Conservation (phyloP, 164 flowering plant species). For the Berberis thunbergii region DNA sequence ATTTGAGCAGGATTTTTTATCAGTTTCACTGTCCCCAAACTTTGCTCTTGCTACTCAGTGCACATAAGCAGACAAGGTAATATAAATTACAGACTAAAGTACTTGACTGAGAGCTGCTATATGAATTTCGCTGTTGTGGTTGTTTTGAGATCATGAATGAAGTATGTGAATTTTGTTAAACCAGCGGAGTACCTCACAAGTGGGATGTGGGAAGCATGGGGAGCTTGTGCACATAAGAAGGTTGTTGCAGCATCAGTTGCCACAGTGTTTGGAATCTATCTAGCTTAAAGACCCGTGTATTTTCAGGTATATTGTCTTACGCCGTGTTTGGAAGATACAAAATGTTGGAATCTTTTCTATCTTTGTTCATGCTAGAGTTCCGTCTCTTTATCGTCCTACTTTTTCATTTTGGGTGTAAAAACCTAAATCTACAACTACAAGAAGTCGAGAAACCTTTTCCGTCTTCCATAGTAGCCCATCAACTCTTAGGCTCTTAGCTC, state of each 20-base stretch:
- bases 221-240: conserved; percentile 37
- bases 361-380: neutral
- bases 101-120: neutral
- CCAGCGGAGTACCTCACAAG: conserved; percentile 44
- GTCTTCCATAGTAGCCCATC: neutral
- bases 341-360: neutral
- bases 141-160: neutral
- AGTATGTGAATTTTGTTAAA: conserved; percentile 1
- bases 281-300: conserved; percentile 23
- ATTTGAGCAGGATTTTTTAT: conserved; percentile 61
- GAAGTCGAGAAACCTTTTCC: too few relatives aligned
- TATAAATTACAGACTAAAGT: neutral
- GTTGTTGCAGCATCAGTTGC: conserved; percentile 28
- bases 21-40: conserved; percentile 70
- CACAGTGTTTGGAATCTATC: conserved; percentile 36
- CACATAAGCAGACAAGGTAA: conserved; percentile 64
- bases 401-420: neutral
- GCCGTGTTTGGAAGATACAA: neutral
- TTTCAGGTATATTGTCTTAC: conserved; percentile 22
- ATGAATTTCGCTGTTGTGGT: neutral
- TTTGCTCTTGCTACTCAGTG: conserved; percentile 47
- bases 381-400: neutral
- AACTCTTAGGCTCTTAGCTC: neutral
- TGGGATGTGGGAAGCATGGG: conserved; percentile 31
- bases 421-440: neutral